These are phyloP conservation scores for Evansstolkia leycettana DNA, from an alignment of 495 filamentous ascomycete species.

Conservation along the genomic window DNA sequence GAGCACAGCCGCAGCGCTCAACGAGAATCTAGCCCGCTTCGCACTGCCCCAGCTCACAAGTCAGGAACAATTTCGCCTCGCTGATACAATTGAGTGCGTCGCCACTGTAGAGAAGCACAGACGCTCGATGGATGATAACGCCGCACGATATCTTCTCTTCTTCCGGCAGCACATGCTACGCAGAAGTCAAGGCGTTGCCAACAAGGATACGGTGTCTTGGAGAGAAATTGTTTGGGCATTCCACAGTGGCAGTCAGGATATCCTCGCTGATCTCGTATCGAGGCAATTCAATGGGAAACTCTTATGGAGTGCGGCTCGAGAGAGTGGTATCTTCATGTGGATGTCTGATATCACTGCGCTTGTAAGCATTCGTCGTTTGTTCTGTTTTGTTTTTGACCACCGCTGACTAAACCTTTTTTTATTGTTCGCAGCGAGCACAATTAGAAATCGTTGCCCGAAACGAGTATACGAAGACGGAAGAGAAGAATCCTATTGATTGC, in stretches of 20 bases:
- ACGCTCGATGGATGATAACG: conserved; percentile 86
- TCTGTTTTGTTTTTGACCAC: too few relatives aligned
- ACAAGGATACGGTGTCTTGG: conserved; percentile 67
- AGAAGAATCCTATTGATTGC: conserved; percentile 90
- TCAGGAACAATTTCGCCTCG: conserved; percentile 79
- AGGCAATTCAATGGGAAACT: conserved; percentile 65
- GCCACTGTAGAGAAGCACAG: conserved; percentile 81
- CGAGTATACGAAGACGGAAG: conserved; percentile 79
- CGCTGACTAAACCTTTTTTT: neutral
- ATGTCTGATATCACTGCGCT: conserved; percentile 63
- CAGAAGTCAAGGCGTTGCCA: conserved; percentile 43
- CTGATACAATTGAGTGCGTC: conserved; percentile 78
- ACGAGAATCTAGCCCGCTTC: conserved; percentile 62
- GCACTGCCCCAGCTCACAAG: conserved; percentile 74
- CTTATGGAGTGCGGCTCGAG: conserved; percentile 72
- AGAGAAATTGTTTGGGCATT: conserved; percentile 92
- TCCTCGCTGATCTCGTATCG: conserved; percentile 78
- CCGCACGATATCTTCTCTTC: conserved; percentile 79
- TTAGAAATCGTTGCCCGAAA: conserved; percentile 85
- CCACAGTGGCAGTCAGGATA: conserved; percentile 86
- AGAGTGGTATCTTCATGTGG: conserved; percentile 95
- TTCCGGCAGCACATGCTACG: conserved; percentile 75
- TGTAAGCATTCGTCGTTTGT: conserved; percentile 48
- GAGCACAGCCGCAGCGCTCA: conserved; percentile 55
- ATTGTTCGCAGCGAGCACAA: conserved; percentile 65